Evolutionary conservation across 495 filamentous ascomycete genomes (phyloP).

Genomic region (Tuber melanosporum): DNA sequence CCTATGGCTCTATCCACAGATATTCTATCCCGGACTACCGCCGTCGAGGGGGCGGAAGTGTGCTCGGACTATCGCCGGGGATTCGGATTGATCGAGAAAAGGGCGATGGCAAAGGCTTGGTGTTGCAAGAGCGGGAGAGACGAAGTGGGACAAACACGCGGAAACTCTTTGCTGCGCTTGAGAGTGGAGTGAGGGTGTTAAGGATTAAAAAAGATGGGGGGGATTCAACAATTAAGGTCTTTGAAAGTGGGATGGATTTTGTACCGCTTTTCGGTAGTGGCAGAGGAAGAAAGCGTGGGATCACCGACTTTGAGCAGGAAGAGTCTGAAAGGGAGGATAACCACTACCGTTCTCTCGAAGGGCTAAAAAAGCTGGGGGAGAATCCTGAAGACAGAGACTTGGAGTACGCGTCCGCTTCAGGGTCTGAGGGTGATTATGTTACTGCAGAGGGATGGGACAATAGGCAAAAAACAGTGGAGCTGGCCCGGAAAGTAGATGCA

Average conservation of each 20-base stretch:
- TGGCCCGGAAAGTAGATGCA: slow-evolving; percentile 55
- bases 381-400: slow-evolving; percentile 50
- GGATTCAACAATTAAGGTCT: slow-evolving; percentile 25
- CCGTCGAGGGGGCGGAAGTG: slow-evolving; percentile 53
- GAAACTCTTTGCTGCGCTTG: slow-evolving; percentile 44
- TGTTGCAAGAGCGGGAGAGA: slow-evolving; percentile 42
- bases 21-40: slow-evolving; percentile 57
- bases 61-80: slow-evolving; percentile 51
- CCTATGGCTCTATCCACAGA: slow-evolving; percentile 56
- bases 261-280: slow-evolving; percentile 44
- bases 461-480: slow-evolving; percentile 51
- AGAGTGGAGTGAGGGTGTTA: slow-evolving; percentile 42
- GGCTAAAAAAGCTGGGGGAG: slow-evolving; percentile 51
- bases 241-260: slow-evolving; percentile 45
- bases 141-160: slow-evolving; percentile 28
- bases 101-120: slow-evolving; percentile 47
- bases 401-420: slow-evolving; percentile 51
- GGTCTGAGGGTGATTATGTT: slow-evolving; percentile 45
- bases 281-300: slow-evolving; percentile 38
- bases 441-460: slow-evolving; percentile 42
- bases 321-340: slow-evolving; percentile 48
- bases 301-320: slow-evolving; percentile 20
- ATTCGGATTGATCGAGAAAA: slow-evolving; percentile 52
- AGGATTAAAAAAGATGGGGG: slow-evolving; percentile 42
- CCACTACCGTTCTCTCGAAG: slow-evolving; percentile 66